These are phyloP conservation scores for Puccinia triticina DNA, from an alignment of 1,284 basidiomycete species.

Conservation along the genomic window DNA sequence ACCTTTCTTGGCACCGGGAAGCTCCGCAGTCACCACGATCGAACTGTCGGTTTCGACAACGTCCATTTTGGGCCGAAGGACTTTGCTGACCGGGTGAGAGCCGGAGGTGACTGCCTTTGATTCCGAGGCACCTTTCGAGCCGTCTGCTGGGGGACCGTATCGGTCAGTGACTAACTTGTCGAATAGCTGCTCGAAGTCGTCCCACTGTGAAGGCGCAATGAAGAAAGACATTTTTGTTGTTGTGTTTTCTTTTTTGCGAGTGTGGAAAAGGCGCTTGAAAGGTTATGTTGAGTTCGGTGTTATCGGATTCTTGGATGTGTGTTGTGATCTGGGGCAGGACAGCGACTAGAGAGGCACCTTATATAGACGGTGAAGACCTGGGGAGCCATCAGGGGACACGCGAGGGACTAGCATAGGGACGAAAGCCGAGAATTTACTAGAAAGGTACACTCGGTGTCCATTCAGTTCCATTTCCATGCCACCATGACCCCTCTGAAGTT, in stretches of 20 bases:
- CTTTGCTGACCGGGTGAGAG: slow-evolving; percentile 16
- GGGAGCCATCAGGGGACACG: slow-evolving; percentile 1
- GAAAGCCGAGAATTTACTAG: slow-evolving; percentile 4
- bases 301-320: background rate
- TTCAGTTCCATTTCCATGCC: background rate
- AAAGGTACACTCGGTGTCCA: background rate
- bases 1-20: slow-evolving; percentile 48
- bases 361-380: slow-evolving; percentile 7
- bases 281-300: background rate
- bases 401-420: background rate
- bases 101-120: slow-evolving; percentile 25
- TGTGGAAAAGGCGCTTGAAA: background rate
- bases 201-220: slow-evolving; percentile 40
- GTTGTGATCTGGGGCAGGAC: background rate
- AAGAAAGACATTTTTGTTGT: slow-evolving; percentile 32
- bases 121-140: background rate
- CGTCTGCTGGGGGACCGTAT: slow-evolving; percentile 32
- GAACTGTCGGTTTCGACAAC: slow-evolving; percentile 38
- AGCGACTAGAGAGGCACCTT: background rate
- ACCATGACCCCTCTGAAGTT: background rate
- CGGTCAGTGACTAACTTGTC: slow-evolving; percentile 48
- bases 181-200: slow-evolving; percentile 44
- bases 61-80: slow-evolving; percentile 37
- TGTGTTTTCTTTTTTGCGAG: background rate
- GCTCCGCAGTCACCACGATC: slow-evolving; percentile 30